Evolutionary conservation across 768 basidiomycete genomes (phyloP), one percentile per base, ranked within the genome.

Genomic region (Leucosporidium scottii): DNA sequence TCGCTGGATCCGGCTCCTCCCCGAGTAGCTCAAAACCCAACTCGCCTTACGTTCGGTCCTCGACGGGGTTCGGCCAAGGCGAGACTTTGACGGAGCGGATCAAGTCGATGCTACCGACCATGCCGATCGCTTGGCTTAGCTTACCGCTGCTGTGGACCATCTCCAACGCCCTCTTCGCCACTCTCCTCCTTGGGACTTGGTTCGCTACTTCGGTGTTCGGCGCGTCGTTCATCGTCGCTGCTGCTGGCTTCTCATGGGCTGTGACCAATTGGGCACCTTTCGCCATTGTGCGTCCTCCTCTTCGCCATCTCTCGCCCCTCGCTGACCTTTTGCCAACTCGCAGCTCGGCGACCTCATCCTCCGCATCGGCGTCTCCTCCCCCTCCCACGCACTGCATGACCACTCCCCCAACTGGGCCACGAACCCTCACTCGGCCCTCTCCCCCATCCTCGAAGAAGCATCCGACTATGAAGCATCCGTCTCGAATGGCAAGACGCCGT

Each of bases 231-330:
- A 82, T 97, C 68, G 84, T 94, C 64, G 84, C 86, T 10, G 71
- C 88, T 23, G 86, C 87, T 8, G 93, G 93, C 0, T 88, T 94
- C 75, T 87, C 88, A n/a, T 96, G 89, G 90, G 90, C 91, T 9
- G 83, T 96, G 61, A 84, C 87, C 0, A 87, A 88, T 78, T 97
- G 93, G 93, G 91, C 87, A 4, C 93, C 93, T 4, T 94, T 91
- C 78, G 86, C 91, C 0, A 78, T 98, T 75, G 91, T 93, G 36
- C 44, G 74, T 59, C 23, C n/a, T 13, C 1, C 13, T 13, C 17
- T 28, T 28, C 25, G 7, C 13, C 27, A 6, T 6, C 10, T 4
- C 30, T 50, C 49, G 34, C 56, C 4, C 9, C 39, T 62, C 50
- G 17, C n/a, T 21, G n/a, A 8, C 18, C 27, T 30, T n/a, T 31